Evolutionary conservation across 768 basidiomycete genomes (phyloP), one percentile per base, ranked within the genome.

Genomic region (Pleurotus sapidus): DNA sequence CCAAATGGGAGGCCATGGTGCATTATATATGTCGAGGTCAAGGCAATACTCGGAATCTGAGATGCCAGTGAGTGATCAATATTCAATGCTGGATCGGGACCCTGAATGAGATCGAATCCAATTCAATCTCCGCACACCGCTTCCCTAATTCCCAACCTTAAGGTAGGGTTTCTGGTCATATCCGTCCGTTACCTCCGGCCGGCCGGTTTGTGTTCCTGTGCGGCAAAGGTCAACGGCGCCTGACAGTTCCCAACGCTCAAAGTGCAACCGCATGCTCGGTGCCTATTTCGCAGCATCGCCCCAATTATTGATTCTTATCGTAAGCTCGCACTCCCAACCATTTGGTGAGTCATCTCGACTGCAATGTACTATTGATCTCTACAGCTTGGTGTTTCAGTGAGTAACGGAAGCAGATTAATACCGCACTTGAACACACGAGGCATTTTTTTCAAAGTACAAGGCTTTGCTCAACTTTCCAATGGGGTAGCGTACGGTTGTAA

Each of bases 121-220:
- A 11, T 50, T 50, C 49, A 34, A 18, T 50, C 49, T 50, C 49
- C 49, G 49, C 30, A 11, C 27, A 30, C 14, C 30, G 15, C 27
- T 20, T 20, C 20, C 20, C 20, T 20, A 20, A 20, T 20, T 20
- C 20, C 6, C 15, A 45, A 45, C 9, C 17, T 45, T 11, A 45
- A 20, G 20, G 20, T 20, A 20, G 20, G 20, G 20, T 20, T 45
- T n/a, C 17, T 25, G 20, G 17, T 1, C 46, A 6, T 24, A 20
- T 20, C 20, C 12, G 30, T 34, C 49, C 49, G 49, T 27, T 40
- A 54, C 9, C 17, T 54, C 51, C 51, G 51, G 5, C 49, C 49
- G 49, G 49, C 49, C 37, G 24, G 25, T 38, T 15, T 12, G 15
- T 39, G 51, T 53, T 54, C 40, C 51, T 54, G 51, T 54, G 51